Conservation (phyloP, 2,329 filamentous ascomycete genomes). For the Sclerotinia nivalis region DNA sequence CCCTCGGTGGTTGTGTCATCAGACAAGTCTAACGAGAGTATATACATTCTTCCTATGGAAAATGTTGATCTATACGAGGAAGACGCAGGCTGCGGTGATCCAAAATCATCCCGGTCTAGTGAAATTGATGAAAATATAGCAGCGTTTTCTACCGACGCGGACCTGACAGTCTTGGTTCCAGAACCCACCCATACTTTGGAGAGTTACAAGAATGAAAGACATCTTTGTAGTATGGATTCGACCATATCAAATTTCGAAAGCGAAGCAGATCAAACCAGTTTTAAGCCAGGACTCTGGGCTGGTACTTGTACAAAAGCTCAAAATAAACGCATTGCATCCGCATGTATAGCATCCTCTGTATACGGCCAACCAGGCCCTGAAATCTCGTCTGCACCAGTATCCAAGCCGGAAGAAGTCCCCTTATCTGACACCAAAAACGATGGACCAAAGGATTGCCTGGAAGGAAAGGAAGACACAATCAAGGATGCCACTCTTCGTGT, state of each 20-base stretch:
- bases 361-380: not conserved
- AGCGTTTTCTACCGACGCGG: not conserved
- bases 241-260: not conserved
- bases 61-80: conserved; percentile 8
- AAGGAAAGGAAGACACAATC: not conserved
- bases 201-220: not conserved
- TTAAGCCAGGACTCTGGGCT: not conserved
- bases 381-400: not conserved
- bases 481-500: not conserved
- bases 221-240: not conserved
- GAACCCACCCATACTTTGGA: not conserved
- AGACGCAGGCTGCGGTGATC: conserved; percentile 2
- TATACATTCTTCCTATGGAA: conserved; percentile 1
- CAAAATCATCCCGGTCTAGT: not conserved
- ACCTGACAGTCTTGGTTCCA: not conserved
- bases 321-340: not conserved
- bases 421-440: not conserved
- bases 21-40: not conserved
- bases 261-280: not conserved
- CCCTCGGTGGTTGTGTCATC: not conserved
- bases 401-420: not conserved
- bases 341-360: not conserved
- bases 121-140: not conserved
- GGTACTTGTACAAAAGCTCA: not conserved
- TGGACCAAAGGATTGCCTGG: not conserved